A percentile compares a stretch with the other conserved stretches of the same genome.
phyloP scores from a whole-genome alignment of 2,329 filamentous ascomycete species.

The Fusarium caatingaense region DNA sequence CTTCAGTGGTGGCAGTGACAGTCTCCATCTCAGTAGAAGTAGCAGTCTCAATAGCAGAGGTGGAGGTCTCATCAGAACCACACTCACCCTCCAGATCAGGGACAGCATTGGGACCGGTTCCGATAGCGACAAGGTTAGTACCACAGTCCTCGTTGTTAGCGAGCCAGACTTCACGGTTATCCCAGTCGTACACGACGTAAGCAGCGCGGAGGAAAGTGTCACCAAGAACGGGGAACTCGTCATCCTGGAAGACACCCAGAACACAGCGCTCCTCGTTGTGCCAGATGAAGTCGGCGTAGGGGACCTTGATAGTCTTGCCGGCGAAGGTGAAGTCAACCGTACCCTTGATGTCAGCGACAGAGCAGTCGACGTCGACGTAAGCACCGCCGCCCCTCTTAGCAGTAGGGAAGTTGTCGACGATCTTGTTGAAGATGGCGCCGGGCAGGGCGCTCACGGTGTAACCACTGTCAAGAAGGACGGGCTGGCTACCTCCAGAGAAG shows the following conservation, averaged over 20 bases:
- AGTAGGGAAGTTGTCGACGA: constrained; percentile 58
- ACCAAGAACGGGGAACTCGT: constrained; percentile 55
- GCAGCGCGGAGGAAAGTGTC: constrained; percentile 59
- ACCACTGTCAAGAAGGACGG: constrained; percentile 73
- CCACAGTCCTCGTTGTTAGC: constrained; percentile 55
- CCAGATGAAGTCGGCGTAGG: constrained; percentile 61
- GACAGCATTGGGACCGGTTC: constrained; percentile 54
- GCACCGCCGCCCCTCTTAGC: constrained; percentile 55
- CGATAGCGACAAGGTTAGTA: constrained; percentile 52
- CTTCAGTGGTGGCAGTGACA: not conserved
- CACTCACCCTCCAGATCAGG: constrained; percentile 50
- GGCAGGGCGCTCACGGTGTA: constrained; percentile 76
- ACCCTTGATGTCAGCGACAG: constrained; percentile 49
- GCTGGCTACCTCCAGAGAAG: constrained; percentile 53
- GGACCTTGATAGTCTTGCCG: constrained; percentile 57
- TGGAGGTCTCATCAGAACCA: constrained; percentile 27
- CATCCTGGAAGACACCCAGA: constrained; percentile 60
- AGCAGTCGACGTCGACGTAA: constrained; percentile 63
- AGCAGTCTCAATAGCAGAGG: constrained; percentile 15
- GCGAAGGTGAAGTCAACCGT: constrained; percentile 62
- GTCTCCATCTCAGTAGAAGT: constrained; percentile 23
- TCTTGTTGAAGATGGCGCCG: constrained; percentile 59
- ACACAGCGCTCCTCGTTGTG: constrained; percentile 50
- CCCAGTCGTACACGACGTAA: constrained; percentile 58
- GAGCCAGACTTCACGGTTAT: constrained; percentile 54